These are phyloP conservation scores for Catharanthus roseus DNA, from an alignment of 257 asterid genomes.

Conservation along the genomic window DNA sequence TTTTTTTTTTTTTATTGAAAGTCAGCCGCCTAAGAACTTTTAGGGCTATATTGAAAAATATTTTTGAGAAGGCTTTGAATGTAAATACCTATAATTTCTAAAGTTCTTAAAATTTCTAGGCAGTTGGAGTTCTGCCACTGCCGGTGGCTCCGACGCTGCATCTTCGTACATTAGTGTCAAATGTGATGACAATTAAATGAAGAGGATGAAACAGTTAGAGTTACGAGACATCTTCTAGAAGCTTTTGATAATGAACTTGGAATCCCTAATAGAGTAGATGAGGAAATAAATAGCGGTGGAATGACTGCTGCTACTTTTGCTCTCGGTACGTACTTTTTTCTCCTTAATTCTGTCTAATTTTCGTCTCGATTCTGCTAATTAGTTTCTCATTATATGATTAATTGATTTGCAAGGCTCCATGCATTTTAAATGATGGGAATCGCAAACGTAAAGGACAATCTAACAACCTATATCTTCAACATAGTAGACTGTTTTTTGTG, in stretches of 20 bases:
- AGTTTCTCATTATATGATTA: too few relatives aligned
- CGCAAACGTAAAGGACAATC: constrained; percentile 7
- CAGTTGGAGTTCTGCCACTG: constrained; percentile 25
- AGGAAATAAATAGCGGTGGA: constrained; percentile 20
- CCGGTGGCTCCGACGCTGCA: neutral
- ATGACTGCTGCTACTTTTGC: too few relatives aligned
- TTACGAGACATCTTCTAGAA: constrained; percentile 78
- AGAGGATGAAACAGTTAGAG: constrained; percentile 37
- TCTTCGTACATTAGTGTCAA: constrained; percentile 5
- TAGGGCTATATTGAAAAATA: too few relatives aligned
- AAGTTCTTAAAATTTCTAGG: too few relatives aligned
- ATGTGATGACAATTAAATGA: constrained; percentile 15
- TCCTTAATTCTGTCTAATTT: constrained; percentile 58
- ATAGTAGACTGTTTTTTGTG: constrained; percentile 25
- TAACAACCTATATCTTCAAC: too few relatives aligned
- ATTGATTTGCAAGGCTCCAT: too few relatives aligned
- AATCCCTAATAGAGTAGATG: constrained; percentile 39
- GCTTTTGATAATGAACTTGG: constrained; percentile 92
- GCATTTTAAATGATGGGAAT: too few relatives aligned
- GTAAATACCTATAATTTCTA: too few relatives aligned
- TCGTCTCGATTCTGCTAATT: constrained; percentile 46
- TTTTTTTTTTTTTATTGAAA: too few relatives aligned
- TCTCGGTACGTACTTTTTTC: too few relatives aligned
- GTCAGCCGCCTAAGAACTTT: too few relatives aligned
- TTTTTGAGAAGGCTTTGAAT: too few relatives aligned